Evolutionary conservation across 225 moss, liverwort and hornwort species (phyloP), one percentile per base, ranked within the genome.

Genomic region (Anthoceros angustus): DNA sequence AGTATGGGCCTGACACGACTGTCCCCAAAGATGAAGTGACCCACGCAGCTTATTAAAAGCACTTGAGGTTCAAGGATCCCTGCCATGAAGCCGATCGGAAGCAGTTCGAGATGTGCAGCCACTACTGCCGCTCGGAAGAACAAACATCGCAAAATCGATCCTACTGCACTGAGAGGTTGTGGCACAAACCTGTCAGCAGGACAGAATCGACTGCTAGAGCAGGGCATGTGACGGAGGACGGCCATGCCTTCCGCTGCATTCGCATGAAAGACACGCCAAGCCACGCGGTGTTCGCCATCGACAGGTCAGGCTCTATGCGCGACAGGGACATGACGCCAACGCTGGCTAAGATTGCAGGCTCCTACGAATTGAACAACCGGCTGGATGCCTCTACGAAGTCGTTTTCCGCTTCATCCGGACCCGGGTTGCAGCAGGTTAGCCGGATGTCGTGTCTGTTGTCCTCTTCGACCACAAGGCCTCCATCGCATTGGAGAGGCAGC

Each of bases 231-330:
- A 78, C 75, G 25, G 45, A 65, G 3, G 80, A 80, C 61, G 83
- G 80, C 18, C 80, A 80, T 42, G 66, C 61, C 21, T 71, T 83
- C 62, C 16, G 23, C 7, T 80, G 83, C 42, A 70, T 66, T 66
- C 83, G 80, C 67, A 68, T 71, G 64, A 74, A 70, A 32, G 50
- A 75, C 21, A 18, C 63, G 43, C 63, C 68, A 39, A 73, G 62
- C 26, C 68, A 80, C 39, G 74, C 80, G 5, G 62, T 80, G 63
- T 80, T 83, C 39, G 50, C 80, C 42, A 78, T 83, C 7, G 83
- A 80, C 62, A 32, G 71, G 16, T 83, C 77, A 8, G 18, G 43
- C 6, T 80, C 80, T 3, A 83, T 80, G 80, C 0, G 0, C 2
- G 0, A 0, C 1, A 0, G 0, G 6, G 73, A 83, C 43, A 42